Percentiles rank a stretch among this genome's conserved stretches.
Conservation (phyloP, 306 rosid species). For the Glycyrrhiza uralensis region DNA sequence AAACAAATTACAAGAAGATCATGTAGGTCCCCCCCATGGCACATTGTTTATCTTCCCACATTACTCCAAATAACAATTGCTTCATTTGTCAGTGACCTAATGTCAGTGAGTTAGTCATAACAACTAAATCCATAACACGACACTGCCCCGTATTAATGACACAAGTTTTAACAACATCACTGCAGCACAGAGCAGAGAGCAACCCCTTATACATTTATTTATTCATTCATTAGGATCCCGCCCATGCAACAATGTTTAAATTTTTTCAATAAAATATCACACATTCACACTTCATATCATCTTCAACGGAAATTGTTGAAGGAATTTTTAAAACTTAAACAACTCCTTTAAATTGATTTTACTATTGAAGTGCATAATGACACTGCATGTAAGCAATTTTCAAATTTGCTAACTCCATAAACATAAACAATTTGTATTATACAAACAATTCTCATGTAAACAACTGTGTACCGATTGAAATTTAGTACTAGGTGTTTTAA, state of each 20-base stretch:
- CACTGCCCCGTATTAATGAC: conserved; percentile 32
- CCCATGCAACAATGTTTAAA: conserved; percentile 8
- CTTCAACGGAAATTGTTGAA: too few species aligned
- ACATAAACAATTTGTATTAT: too few species aligned
- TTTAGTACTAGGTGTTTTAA: too few species aligned
- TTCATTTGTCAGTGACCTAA: conserved; percentile 33
- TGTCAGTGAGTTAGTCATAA: conserved; percentile 30
- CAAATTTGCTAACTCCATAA: too few species aligned
- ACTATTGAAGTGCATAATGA: too few species aligned
- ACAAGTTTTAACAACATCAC: conserved; percentile 11
- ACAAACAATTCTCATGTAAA: too few species aligned
- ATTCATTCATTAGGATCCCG: conserved; percentile 8
- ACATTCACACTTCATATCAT: too few species aligned
- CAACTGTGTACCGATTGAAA: too few species aligned
- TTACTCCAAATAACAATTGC: conserved; percentile 33
- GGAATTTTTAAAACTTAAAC: too few species aligned
- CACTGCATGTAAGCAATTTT: too few species aligned
- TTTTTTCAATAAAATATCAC: background rate
- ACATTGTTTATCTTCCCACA: conserved; percentile 11
- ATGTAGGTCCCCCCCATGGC: conserved; percentile 18
- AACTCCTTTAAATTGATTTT: too few species aligned
- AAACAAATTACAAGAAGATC: conserved; percentile 1
- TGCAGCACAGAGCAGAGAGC: conserved; percentile 6
- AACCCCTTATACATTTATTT: background rate
- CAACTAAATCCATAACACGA: conserved; percentile 26